A percentile compares a stretch with the other conserved stretches of the same genome.
Conservation (phyloP, 176 grass and related monocot species). For the Triticum timopheevii region DNA sequence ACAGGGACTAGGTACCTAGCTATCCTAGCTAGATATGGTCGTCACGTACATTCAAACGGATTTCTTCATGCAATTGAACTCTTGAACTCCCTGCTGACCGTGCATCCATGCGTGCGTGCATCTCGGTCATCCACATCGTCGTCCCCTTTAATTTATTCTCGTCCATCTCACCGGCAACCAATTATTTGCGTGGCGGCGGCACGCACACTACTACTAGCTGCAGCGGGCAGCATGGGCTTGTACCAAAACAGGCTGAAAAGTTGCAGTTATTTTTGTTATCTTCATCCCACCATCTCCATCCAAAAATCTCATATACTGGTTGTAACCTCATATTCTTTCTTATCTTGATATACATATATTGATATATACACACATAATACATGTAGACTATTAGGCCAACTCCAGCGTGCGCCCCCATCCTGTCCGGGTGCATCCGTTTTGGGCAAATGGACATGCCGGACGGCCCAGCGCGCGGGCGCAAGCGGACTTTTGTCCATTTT, state of each 20-base stretch:
- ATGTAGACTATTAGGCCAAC: background rate
- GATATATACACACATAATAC: background rate
- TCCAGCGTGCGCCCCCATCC: too few relatives aligned
- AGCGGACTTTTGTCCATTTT: too few relatives aligned
- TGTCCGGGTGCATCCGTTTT: too few relatives aligned
- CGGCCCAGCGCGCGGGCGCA: too few relatives aligned
- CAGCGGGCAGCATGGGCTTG: conserved; percentile 21
- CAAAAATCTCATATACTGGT: background rate
- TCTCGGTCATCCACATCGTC: background rate
- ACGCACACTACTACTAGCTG: background rate
- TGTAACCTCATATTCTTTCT: conserved; percentile 4
- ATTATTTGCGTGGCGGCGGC: background rate
- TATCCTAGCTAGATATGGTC: background rate
- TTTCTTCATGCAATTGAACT: conserved; percentile 42
- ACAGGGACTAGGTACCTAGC: background rate
- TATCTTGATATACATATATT: background rate
- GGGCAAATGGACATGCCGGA: too few relatives aligned
- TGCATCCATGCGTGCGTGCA: background rate
- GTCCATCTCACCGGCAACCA: background rate
- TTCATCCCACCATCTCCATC: background rate
- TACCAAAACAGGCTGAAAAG: conserved; percentile 24
- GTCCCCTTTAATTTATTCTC: conserved; percentile 19
- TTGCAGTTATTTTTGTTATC: conserved; percentile 8
- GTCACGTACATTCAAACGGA: conserved; percentile 29
- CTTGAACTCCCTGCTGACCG: conserved; percentile 21